phyloP scores from a whole-genome alignment of 106 monocot genomes.

The Apostasia shenzhenica region DNA sequence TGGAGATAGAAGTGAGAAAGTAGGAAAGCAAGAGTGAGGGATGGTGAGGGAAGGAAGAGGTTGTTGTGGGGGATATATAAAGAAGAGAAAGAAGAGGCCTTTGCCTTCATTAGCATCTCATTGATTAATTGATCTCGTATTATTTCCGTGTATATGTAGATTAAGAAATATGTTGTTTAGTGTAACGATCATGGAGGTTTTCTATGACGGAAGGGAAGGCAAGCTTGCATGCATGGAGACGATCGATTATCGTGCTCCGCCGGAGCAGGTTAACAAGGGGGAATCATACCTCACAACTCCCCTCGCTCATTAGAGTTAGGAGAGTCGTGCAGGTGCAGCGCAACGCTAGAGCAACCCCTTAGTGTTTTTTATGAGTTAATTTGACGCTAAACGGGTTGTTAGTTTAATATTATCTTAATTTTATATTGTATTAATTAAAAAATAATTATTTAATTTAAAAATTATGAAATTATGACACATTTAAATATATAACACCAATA shows the following conservation, averaged over 20 bases:
- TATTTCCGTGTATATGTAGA: neutral
- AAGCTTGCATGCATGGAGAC: neutral
- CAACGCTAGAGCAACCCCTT: too few relatives aligned
- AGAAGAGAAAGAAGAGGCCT: neutral
- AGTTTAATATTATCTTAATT: too few relatives aligned
- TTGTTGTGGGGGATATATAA: constrained; percentile 5
- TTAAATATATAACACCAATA: too few relatives aligned
- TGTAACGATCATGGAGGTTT: neutral
- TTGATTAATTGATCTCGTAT: neutral
- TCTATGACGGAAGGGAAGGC: neutral
- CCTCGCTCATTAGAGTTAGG: too few relatives aligned
- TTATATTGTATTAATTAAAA: too few relatives aligned
- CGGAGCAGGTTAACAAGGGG: neutral
- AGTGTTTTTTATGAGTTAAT: too few relatives aligned
- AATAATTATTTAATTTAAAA: too few relatives aligned
- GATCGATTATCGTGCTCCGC: neutral
- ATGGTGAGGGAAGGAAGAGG: constrained; percentile 1
- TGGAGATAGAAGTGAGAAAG: neutral
- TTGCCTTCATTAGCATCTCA: neutral
- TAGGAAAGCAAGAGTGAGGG: neutral
- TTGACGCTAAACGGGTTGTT: too few relatives aligned
- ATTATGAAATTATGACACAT: too few relatives aligned
- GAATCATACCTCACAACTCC: neutral
- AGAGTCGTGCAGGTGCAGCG: too few relatives aligned
- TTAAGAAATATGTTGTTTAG: too few relatives aligned